These are phyloP conservation scores for Coemansia reversa DNA, from an alignment of 192 early-diverging fungal species.

Conservation along the genomic window DNA sequence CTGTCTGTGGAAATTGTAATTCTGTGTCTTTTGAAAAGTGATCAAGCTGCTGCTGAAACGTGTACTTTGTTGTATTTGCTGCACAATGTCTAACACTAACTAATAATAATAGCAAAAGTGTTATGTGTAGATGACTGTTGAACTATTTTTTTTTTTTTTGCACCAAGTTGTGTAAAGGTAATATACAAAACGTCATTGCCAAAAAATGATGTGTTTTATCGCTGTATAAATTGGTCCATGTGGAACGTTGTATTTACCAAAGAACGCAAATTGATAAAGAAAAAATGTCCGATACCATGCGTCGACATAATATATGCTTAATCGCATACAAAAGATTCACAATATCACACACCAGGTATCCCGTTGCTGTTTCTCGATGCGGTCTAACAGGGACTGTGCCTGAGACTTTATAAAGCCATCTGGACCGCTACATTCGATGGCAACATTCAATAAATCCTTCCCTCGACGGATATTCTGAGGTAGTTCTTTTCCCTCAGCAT, in stretches of 20 bases:
- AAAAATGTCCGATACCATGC: too few relatives aligned
- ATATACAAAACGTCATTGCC: too few relatives aligned
- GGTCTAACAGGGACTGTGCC: conserved; percentile 12
- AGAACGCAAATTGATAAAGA: too few relatives aligned
- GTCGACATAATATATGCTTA: not conserved
- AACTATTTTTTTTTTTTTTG: too few relatives aligned
- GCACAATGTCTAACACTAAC: not conserved
- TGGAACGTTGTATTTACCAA: too few relatives aligned
- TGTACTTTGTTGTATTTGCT: not conserved
- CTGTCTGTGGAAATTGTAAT: conserved; percentile 31
- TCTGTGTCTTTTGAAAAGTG: conserved; percentile 28
- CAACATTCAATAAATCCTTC: conserved; percentile 12
- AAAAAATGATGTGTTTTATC: too few relatives aligned
- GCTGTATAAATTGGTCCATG: too few relatives aligned
- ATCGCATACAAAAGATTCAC: not conserved
- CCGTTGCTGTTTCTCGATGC: conserved; percentile 9
- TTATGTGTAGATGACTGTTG: too few relatives aligned
- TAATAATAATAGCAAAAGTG: not conserved
- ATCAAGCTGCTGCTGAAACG: conserved; percentile 46
- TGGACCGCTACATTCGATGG: conserved; percentile 16
- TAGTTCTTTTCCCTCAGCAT: conserved; percentile 19
- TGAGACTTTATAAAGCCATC: conserved; percentile 7
- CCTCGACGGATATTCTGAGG: conserved; percentile 4
- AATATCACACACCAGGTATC: conserved; percentile 17
- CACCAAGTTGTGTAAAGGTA: too few relatives aligned